These are phyloP conservation scores for Fusarium sp. DNA, from an alignment of 2,329 filamentous ascomycete species.

Conservation along the genomic window DNA sequence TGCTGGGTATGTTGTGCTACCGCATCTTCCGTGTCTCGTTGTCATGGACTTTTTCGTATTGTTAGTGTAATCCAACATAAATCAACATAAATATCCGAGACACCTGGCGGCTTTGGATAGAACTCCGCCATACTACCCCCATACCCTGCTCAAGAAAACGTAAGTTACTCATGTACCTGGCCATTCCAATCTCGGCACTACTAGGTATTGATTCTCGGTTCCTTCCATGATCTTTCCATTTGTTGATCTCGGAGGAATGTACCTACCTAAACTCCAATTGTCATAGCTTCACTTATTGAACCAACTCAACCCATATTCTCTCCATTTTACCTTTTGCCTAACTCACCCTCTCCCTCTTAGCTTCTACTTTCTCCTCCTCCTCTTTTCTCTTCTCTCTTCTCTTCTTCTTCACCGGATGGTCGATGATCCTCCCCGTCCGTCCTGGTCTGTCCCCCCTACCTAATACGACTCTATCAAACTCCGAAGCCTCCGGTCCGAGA, in stretches of 20 bases:
- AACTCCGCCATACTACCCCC: slow-evolving; percentile 3
- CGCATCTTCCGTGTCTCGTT: slow-evolving; percentile 10
- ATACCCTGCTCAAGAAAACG: too few relatives aligned
- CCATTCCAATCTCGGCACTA: slow-evolving; percentile 27
- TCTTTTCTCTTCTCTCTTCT: slow-evolving; percentile 1
- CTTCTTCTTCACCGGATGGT: slow-evolving; percentile 3
- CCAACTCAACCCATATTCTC: slow-evolving; percentile 1
- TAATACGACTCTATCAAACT: slow-evolving; percentile 20
- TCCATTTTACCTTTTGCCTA: slow-evolving; percentile 17
- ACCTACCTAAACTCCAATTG: slow-evolving; percentile 21
- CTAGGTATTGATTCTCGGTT: slow-evolving; percentile 11
- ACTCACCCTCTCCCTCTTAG: slow-evolving; percentile 11
- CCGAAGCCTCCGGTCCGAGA: slow-evolving; percentile 33
- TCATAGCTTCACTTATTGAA: slow-evolving; percentile 25
- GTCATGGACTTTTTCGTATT: slow-evolving; percentile 21
- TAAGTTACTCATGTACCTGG: too few relatives aligned
- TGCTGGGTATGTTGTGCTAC: slow-evolving; percentile 2
- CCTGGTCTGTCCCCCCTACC: slow-evolving; percentile 24
- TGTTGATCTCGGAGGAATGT: slow-evolving; percentile 18
- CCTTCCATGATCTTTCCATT: slow-evolving; percentile 34
- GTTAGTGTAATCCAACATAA: slow-evolving; percentile 2
- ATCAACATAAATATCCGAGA: neutral
- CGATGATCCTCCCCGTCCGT: slow-evolving; percentile 14
- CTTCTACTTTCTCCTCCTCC: neutral
- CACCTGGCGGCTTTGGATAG: too few relatives aligned